Percentiles rank a stretch among this genome's conserved stretches.
Conservation (phyloP, 1,284 basidiomycete species). For the Fomitopsis pinicola region DNA sequence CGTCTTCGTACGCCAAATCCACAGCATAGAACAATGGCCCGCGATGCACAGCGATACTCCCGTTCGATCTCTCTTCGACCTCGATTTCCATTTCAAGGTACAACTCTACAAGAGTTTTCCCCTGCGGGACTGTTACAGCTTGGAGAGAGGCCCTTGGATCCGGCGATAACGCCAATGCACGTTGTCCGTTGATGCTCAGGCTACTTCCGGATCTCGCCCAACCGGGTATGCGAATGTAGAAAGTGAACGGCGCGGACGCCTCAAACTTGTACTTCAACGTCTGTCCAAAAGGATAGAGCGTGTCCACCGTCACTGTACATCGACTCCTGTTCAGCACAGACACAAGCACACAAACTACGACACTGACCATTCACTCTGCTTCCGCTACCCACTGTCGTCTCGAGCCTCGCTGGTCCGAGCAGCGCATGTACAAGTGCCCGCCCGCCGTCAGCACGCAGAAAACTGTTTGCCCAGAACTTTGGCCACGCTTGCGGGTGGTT, state of each 20-base stretch:
- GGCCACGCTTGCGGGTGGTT: conserved; percentile 61
- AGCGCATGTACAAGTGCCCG: conserved; percentile 50
- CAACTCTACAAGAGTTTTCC: neutral
- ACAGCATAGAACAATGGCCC: conserved; percentile 51
- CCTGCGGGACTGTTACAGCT: conserved; percentile 43
- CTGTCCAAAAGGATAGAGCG: conserved; percentile 55
- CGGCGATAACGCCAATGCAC: conserved; percentile 41
- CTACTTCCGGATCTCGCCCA: conserved; percentile 42
- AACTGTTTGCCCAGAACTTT: conserved; percentile 55
- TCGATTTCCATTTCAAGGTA: neutral
- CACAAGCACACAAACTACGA: neutral
- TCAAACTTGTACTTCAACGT: conserved; percentile 44
- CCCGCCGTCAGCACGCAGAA: conserved; percentile 45
- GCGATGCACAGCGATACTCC: conserved; percentile 51
- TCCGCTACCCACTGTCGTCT: conserved; percentile 41
- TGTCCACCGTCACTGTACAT: conserved; percentile 40
- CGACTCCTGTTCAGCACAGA: conserved; percentile 27
- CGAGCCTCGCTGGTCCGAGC: conserved; percentile 48
- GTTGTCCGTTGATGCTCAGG: conserved; percentile 43
- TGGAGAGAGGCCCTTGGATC: conserved; percentile 38
- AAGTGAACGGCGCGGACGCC: conserved; percentile 45
- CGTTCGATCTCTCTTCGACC: conserved; percentile 43
- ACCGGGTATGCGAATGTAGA: conserved; percentile 51
- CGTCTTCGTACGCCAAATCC: neutral
- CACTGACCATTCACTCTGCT: conserved; percentile 8